Evolutionary conservation across 345 rosid species (phyloP), one percentile per base, ranked within the genome.

Genomic region (Ceriops decandra): DNA sequence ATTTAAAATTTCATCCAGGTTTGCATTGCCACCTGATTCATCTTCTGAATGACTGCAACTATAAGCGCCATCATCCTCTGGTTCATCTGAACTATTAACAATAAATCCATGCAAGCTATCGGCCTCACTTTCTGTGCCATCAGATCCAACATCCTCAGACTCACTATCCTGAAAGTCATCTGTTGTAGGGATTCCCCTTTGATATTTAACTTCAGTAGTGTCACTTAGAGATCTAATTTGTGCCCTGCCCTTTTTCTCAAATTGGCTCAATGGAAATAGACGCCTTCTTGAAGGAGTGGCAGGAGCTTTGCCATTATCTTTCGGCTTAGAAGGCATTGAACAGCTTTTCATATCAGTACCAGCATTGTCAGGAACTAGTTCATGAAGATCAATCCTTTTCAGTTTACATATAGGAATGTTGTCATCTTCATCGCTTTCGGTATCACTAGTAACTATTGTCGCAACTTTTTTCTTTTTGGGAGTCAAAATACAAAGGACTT

Each of bases 51-150:
- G 67, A 57, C 74, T 59, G 16, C 54, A 61, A 47, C 63, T 64
- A 28, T 30, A 59, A 64, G 24, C 28, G 1, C 31, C 30, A 46
- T 47, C 60, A 52, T 66, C 57, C 59, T 51, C 68, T 54, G 69
- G 58, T 60, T 33, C 69, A 67, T 85, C 76, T 54, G 78, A 54
- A 57, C 72, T 83, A 15, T 84, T 60, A 63, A 80, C 85, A 53
- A 90, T 87, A 79, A 90, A 90, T 49, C 75, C 84, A 51, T 62
- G 49, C 62, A 85, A 69, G 82, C 88, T 83, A 57, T 85, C 80
- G 66, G 74, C 71, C 57, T 83, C 88, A 58, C 85, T 82, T 28
- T 76, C 84, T 22, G 77, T 13, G 13, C 49, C 5, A 0, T 42
- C 49, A 42, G 49, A 71, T 33, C 52, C 88, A 65, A 49, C 63